phyloP scores from a whole-genome alignment of 495 filamentous ascomycete species.

The Hypoxylon fuscum region DNA sequence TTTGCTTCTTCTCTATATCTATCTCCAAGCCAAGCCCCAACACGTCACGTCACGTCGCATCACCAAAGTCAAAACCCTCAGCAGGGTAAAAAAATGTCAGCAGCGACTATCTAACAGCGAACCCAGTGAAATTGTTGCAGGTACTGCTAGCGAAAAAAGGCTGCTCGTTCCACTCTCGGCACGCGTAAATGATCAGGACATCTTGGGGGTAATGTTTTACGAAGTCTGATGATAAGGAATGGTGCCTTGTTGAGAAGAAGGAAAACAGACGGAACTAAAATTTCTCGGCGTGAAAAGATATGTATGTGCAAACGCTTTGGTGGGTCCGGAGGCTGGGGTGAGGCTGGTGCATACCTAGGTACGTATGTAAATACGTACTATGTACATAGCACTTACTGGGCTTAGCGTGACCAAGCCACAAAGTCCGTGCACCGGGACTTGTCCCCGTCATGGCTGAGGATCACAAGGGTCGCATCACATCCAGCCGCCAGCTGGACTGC shows the following conservation, averaged over 20 bases:
- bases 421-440: too few species aligned
- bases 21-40: too few species aligned
- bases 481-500: not conserved
- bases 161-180: slow-evolving; percentile 57
- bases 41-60: too few species aligned
- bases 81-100: slow-evolving; percentile 46
- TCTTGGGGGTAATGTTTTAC: slow-evolving; percentile 39
- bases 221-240: slow-evolving; percentile 64
- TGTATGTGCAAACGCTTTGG: not conserved
- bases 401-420: too few species aligned
- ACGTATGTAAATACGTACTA: too few species aligned
- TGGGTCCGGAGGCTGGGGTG: slow-evolving; percentile 4
- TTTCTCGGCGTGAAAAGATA: not conserved
- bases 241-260: slow-evolving; percentile 50
- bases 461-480: too few species aligned
- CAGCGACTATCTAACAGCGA: slow-evolving; percentile 64
- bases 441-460: too few species aligned
- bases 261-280: slow-evolving; percentile 3
- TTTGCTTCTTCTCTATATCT: too few species aligned
- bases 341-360: too few species aligned
- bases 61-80: too few species aligned
- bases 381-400: too few species aligned
- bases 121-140: slow-evolving; percentile 53
- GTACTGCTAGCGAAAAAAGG: slow-evolving; percentile 63
- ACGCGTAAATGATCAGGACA: slow-evolving; percentile 61